A percentile compares a stretch with the other conserved stretches of the same genome.
These are phyloP conservation scores for Bathelium albidoporum DNA, from an alignment of 495 filamentous ascomycete genomes.

Conservation along the genomic window DNA sequence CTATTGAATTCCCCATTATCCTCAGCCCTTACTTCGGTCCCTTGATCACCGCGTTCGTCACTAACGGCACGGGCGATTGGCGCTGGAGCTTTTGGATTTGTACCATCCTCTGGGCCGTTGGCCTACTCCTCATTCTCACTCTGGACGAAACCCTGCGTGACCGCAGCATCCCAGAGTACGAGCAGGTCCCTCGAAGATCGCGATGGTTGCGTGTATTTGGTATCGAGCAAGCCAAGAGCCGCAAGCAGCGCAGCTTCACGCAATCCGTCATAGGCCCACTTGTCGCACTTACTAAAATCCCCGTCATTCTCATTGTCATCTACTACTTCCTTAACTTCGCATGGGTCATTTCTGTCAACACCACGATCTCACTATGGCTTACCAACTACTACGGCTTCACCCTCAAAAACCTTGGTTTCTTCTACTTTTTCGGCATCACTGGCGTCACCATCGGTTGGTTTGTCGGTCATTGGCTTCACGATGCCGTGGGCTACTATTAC, in stretches of 20 bases:
- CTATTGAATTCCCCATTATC: slow-evolving; percentile 10
- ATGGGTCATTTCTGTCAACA: slow-evolving; percentile 15
- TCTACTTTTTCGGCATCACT: slow-evolving; percentile 14
- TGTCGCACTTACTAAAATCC: slow-evolving; percentile 9
- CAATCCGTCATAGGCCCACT: slow-evolving; percentile 3
- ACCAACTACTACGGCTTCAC: slow-evolving; percentile 12
- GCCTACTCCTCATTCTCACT: slow-evolving; percentile 11
- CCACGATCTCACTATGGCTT: slow-evolving; percentile 11
- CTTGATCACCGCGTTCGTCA: slow-evolving; percentile 13
- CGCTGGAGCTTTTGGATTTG: slow-evolving; percentile 14
- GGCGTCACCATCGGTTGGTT: slow-evolving; percentile 11
- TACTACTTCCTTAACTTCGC: slow-evolving; percentile 17
- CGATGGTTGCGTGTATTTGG: slow-evolving; percentile 8
- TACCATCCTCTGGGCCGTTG: slow-evolving; percentile 7
- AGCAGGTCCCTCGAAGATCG: slow-evolving; percentile 5
- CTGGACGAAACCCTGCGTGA: slow-evolving; percentile 10
- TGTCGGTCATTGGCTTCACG: slow-evolving; percentile 12
- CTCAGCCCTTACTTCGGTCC: slow-evolving; percentile 13
- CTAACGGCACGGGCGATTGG: slow-evolving; percentile 7
- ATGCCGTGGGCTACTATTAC: slow-evolving; percentile 6
- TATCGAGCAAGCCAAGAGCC: slow-evolving; percentile 11
- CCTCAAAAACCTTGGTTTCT: slow-evolving; percentile 5
- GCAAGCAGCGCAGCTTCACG: slow-evolving; percentile 8
- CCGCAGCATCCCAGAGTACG: background rate
- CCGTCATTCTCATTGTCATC: slow-evolving; percentile 9